phyloP scores from a whole-genome alignment of 495 filamentous ascomycete species.

The Thermothielavioides terrestris region DNA sequence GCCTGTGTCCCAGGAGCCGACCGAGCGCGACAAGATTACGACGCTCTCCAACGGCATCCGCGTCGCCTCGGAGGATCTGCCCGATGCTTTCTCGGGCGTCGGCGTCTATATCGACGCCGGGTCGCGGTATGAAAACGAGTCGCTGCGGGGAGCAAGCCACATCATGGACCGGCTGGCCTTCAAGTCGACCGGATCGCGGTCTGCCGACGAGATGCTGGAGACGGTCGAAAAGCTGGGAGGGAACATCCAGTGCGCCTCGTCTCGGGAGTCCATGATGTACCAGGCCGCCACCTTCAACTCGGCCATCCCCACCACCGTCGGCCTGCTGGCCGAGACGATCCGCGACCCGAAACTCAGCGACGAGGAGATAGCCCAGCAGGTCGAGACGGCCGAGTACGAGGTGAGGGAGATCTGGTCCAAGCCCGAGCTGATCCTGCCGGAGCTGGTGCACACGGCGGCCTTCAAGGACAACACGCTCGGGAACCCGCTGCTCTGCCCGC shows the following conservation, averaged over 20 bases:
- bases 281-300: slow-evolving; percentile 97
- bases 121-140: slow-evolving; percentile 84
- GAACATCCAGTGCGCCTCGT: slow-evolving; percentile 93
- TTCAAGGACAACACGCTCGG: slow-evolving; percentile 94
- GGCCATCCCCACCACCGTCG: slow-evolving; percentile 73
- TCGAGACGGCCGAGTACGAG: slow-evolving; percentile 89
- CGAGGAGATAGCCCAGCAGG: slow-evolving; percentile 75
- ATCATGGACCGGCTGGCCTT: slow-evolving; percentile 94
- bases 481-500: slow-evolving; percentile 85
- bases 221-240: slow-evolving; percentile 78
- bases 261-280: slow-evolving; percentile 96
- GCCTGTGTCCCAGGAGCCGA: slow-evolving; percentile 68
- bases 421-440: slow-evolving; percentile 90
- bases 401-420: slow-evolving; percentile 97
- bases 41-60: slow-evolving; percentile 88
- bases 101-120: slow-evolving; percentile 96
- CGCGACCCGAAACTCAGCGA: slow-evolving; percentile 83
- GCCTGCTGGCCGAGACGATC: slow-evolving; percentile 87
- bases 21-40: slow-evolving; percentile 79
- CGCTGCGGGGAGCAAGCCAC: slow-evolving; percentile 83
- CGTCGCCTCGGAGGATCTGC: slow-evolving; percentile 90
- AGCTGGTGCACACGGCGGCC: slow-evolving; percentile 88
- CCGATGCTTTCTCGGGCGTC: slow-evolving; percentile 89
- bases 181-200: slow-evolving; percentile 72
- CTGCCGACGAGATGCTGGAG: slow-evolving; percentile 80